Conservation (phyloP, 768 basidiomycete species). For the Pleurotus djamor region DNA sequence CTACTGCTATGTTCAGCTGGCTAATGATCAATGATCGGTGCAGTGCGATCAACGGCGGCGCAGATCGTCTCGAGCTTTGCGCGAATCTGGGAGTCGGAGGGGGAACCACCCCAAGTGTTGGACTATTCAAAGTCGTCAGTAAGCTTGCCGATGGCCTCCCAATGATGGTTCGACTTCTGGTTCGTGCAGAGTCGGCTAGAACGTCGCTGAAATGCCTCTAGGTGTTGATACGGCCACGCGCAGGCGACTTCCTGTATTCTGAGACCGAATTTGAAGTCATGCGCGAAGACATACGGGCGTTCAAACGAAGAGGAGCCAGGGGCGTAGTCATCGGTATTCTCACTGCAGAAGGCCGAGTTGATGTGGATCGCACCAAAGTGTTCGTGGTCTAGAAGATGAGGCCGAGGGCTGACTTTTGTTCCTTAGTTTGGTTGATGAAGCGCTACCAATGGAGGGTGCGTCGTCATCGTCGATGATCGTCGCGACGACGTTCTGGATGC, state of each 20-base stretch:
- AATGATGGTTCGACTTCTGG: constrained; percentile 55
- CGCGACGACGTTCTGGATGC: too few species aligned
- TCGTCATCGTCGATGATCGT: background rate
- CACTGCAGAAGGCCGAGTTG: constrained; percentile 52
- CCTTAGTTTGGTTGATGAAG: constrained; percentile 52
- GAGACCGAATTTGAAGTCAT: constrained; percentile 67
- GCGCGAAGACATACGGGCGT: constrained; percentile 65
- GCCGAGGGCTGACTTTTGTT: background rate
- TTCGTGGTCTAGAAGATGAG: constrained; percentile 18
- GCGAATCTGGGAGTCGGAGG: constrained; percentile 70
- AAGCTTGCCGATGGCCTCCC: constrained; percentile 46
- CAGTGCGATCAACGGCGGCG: constrained; percentile 72
- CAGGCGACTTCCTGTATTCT: constrained; percentile 78
- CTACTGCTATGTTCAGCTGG: background rate
- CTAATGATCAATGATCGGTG: constrained; percentile 2
- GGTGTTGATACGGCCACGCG: constrained; percentile 80
- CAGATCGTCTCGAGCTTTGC: constrained; percentile 78
- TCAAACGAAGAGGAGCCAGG: constrained; percentile 54
- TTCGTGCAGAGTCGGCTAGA: background rate
- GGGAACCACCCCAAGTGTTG: constrained; percentile 81
- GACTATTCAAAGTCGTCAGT: constrained; percentile 60
- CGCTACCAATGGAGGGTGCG: constrained; percentile 61
- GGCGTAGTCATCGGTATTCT: constrained; percentile 73
- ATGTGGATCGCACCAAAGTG: constrained; percentile 56
- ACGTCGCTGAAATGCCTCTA: constrained; percentile 20